Base-by-base conservation (phyloP, 169 alveolate genomes). In the Plasmodium billcollinsi region DNA sequence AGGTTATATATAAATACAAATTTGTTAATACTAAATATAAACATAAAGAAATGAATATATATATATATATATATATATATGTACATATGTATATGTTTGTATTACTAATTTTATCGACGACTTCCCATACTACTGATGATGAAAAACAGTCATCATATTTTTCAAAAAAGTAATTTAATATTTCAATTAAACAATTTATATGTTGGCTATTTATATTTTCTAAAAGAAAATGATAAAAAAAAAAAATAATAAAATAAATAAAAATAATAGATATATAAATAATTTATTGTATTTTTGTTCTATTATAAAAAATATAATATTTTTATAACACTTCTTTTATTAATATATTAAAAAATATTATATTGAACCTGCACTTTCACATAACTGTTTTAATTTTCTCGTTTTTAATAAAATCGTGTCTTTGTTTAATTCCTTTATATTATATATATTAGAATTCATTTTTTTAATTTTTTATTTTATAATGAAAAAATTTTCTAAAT, bases 101-200 rank as follows among this genome's bases (percentile, higher is more conserved):
- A 85, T 85, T 85, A 85, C 91, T 85, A 47, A 85, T 85, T 85
- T 85, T 85, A 18, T 85, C 91, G 59, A 85, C 73, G 50, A 85
- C 86, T 39, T 85, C 91, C 91, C 91, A 85, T 26, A 85, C 91
- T 45, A 85, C 74, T 20, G 91, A 71, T 50, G 91, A 71, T 45
- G 72, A 70, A 70, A 85, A 70, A 21, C 62, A 85, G 59, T 70
- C 91, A 29, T 70, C 58, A 61, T 85, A 85, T 58, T 65, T 85
- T 71, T 70, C 88, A 54, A 85, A 85, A 62, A 85, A 85, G 39
- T 58, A 61, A 8, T 69, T 66, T 71, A 85, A 70, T 85, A 71
- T 71, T 70, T 85, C 91, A 70, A 85, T 85, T 58, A 85, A 73
- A 15, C 75, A 8, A 62, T 59, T 71, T 85, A 85, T 24, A 85